Conservation (phyloP, 306 rosid genomes). For the Quercus bicolor region DNA sequence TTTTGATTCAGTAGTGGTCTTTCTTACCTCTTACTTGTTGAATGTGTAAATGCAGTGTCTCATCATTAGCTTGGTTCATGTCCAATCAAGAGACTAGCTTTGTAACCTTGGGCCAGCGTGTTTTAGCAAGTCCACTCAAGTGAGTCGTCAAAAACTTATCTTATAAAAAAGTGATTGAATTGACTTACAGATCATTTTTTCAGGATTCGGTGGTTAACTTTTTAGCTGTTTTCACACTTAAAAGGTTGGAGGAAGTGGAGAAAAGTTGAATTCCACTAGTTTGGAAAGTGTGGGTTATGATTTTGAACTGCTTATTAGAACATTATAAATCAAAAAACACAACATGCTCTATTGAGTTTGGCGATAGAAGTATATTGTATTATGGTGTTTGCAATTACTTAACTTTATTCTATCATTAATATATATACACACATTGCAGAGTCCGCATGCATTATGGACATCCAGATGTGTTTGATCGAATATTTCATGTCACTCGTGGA, state of each 20-base stretch:
- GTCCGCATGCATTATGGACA: conserved; percentile 99
- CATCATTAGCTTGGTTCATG: conserved; percentile 98
- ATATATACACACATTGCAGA: conserved; percentile 35
- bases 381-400: not conserved
- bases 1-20: conserved; percentile 13
- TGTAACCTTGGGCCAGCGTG: conserved; percentile 94
- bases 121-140: conserved; percentile 90
- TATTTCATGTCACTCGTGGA: conserved; percentile 93
- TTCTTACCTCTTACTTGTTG: conserved; percentile 23
- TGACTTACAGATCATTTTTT: not conserved
- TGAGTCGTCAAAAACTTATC: conserved; percentile 39
- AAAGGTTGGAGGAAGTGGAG: not conserved
- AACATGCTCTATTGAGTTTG: not conserved
- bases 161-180: not conserved
- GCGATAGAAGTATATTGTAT: not conserved
- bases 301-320: not conserved
- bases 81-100: conserved; percentile 99
- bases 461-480: conserved; percentile 94
- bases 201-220: not conserved
- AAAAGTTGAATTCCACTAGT: not conserved
- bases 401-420: not conserved
- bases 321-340: not conserved
- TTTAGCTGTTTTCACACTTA: not conserved
- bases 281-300: not conserved
- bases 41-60: conserved; percentile 67